These are phyloP conservation scores for Annulohypoxylon stygium DNA, from an alignment of 495 filamentous ascomycete genomes.

Conservation along the genomic window DNA sequence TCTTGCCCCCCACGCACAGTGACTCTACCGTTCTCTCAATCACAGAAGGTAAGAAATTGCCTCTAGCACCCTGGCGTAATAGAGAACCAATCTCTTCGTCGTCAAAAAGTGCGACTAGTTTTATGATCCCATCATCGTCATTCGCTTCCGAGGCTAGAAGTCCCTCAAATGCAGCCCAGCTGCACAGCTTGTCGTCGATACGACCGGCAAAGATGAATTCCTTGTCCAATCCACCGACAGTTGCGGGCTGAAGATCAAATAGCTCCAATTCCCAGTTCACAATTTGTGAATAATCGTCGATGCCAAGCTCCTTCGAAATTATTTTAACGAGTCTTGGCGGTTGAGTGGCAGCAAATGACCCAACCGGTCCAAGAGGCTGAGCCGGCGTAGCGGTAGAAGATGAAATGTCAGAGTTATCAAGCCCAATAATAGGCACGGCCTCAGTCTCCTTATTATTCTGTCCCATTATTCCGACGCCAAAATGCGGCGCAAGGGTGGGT, in stretches of 20 bases:
- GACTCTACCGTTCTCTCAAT: conserved; percentile 85
- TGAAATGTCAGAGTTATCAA: conserved; percentile 77
- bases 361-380: conserved; percentile 59
- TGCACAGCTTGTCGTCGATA: conserved; percentile 97
- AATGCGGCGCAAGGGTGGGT: conserved; percentile 93
- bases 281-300: conserved; percentile 77
- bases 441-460: conserved; percentile 92
- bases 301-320: conserved; percentile 78
- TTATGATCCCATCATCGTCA: conserved; percentile 71
- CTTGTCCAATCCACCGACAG: conserved; percentile 86
- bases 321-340: conserved; percentile 85
- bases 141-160: conserved; percentile 73
- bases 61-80: conserved; percentile 88
- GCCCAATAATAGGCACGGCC: conserved; percentile 91
- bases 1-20: conserved; percentile 60
- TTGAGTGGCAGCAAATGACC: conserved; percentile 82
- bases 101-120: conserved; percentile 91
- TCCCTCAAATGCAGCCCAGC: conserved; percentile 89
- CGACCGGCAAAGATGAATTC: conserved; percentile 96
- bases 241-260: conserved; percentile 89
- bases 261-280: conserved; percentile 98
- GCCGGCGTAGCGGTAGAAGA: conserved; percentile 50
- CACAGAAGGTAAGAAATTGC: conserved; percentile 84
- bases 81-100: conserved; percentile 95
- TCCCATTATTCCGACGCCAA: conserved; percentile 81